phyloP scores from a whole-genome alignment of 2,329 filamentous ascomycete species.

The Parasarocladium wereldwijsianum region DNA sequence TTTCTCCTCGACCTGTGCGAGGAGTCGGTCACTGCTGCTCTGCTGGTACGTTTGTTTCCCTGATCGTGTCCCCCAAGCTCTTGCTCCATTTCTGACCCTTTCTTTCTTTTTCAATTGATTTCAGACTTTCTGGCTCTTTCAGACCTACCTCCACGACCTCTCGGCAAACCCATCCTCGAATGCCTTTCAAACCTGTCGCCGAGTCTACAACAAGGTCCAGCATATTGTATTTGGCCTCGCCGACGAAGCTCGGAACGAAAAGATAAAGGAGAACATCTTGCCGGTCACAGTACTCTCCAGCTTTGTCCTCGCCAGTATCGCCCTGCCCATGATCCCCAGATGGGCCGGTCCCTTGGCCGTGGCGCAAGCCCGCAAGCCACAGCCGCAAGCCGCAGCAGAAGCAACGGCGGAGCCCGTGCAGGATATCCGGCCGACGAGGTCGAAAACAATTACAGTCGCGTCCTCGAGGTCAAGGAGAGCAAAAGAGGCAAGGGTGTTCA shows the following conservation, averaged over 20 bases:
- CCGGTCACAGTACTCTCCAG: slow-evolving; percentile 71
- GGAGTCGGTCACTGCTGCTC: slow-evolving; percentile 71
- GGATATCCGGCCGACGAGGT: slow-evolving; percentile 33
- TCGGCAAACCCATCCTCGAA: slow-evolving; percentile 59
- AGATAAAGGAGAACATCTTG: slow-evolving; percentile 68
- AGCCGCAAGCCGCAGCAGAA: slow-evolving; percentile 18
- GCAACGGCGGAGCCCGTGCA: slow-evolving; percentile 25
- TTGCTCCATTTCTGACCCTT: background rate
- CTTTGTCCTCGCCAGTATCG: slow-evolving; percentile 64
- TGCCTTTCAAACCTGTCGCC: slow-evolving; percentile 66
- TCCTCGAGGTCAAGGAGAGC: slow-evolving; percentile 35
- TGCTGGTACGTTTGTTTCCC: slow-evolving; percentile 45
- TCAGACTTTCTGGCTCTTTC: slow-evolving; percentile 82
- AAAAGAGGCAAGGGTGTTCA: slow-evolving; percentile 30
- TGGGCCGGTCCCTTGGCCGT: slow-evolving; percentile 71
- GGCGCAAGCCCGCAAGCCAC: slow-evolving; percentile 65
- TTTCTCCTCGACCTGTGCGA: slow-evolving; percentile 77
- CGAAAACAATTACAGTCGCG: slow-evolving; percentile 47
- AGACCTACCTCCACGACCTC: slow-evolving; percentile 75
- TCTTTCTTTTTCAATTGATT: no score
- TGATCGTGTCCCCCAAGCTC: background rate
- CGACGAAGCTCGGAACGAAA: slow-evolving; percentile 53
- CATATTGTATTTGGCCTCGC: slow-evolving; percentile 71
- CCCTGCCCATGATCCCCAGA: slow-evolving; percentile 57
- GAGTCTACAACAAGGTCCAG: slow-evolving; percentile 80